phyloP scores from a whole-genome alignment of 106 monocot species.

The Phalaenopsis equestris region DNA sequence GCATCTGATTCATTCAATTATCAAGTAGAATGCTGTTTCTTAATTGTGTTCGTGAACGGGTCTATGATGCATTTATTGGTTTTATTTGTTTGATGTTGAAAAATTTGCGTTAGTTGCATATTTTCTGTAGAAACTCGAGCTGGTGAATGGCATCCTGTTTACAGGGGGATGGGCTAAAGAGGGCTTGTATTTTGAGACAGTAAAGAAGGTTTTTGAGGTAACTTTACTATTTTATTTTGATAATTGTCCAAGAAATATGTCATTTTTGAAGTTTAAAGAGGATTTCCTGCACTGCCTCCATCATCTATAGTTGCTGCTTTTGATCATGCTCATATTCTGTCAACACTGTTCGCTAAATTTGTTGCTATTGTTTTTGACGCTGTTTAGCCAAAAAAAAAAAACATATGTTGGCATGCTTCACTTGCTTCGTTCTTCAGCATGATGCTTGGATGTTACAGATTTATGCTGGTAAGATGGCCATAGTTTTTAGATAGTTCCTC shows the following conservation, averaged over 20 bases:
- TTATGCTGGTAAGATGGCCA: neutral
- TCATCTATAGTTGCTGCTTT: neutral
- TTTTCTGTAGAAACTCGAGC: constrained; percentile 50
- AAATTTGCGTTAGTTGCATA: neutral
- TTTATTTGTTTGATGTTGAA: neutral
- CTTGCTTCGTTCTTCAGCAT: neutral
- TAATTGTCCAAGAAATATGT: neutral
- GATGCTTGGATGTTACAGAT: neutral
- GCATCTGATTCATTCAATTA: neutral
- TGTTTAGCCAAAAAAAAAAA: neutral
- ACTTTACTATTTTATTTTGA: neutral
- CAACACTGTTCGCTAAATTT: neutral
- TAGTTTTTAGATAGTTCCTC: neutral
- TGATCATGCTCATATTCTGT: neutral
- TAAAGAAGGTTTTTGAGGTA: constrained; percentile 56
- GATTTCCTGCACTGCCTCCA: neutral
- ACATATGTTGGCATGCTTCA: neutral
- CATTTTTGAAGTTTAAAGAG: neutral
- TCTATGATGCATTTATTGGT: neutral
- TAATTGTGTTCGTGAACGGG: neutral
- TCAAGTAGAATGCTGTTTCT: neutral
- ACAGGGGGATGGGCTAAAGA: constrained; percentile 74
- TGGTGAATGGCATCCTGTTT: constrained; percentile 79
- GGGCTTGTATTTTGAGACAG: constrained; percentile 59
- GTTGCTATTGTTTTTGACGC: neutral